Percentiles rank a stretch among this genome's conserved stretches.
Conservation (phyloP, 768 basidiomycete genomes). For the Glaciozyma martinii region DNA sequence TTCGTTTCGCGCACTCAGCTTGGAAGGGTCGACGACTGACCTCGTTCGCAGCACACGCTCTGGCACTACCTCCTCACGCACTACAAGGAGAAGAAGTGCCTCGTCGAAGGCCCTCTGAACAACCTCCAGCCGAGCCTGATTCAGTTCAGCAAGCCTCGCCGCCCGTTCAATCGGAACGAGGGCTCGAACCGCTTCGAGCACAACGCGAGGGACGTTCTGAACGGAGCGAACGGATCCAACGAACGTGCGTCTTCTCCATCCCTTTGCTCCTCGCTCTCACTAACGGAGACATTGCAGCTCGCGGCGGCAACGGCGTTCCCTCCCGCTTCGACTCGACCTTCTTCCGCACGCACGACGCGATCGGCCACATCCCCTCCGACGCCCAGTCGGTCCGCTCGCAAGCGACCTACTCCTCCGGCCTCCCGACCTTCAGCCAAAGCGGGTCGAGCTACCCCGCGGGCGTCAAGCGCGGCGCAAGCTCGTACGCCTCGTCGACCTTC, state of each 20-base stretch:
- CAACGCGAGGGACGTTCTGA: constrained; percentile 68
- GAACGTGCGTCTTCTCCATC: constrained; percentile 20
- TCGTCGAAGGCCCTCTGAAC: constrained; percentile 92
- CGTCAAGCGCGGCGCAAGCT: constrained; percentile 46
- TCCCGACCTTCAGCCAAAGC: constrained; percentile 66
- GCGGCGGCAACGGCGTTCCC: constrained; percentile 75
- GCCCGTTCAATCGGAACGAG: constrained; percentile 80
- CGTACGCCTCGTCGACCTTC: constrained; percentile 52
- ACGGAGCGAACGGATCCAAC: constrained; percentile 18
- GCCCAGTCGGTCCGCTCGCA: constrained; percentile 93
- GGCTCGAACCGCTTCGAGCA: constrained; percentile 90
- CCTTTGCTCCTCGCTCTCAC: neutral
- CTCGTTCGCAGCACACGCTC: constrained; percentile 68
- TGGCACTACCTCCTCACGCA: constrained; percentile 98
- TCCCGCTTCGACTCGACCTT: constrained; percentile 93
- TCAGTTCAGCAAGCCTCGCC: constrained; percentile 94
- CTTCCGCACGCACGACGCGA: constrained; percentile 87
- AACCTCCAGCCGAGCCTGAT: constrained; percentile 98
- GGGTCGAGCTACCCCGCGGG: constrained; percentile 52
- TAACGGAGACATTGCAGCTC: constrained; percentile 39
- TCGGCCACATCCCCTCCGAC: constrained; percentile 90
- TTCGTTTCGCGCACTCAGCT: constrained; percentile 36
- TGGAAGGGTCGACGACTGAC: neutral
- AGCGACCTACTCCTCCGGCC: constrained; percentile 84
- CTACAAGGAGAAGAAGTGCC: constrained; percentile 87